Conservation (phyloP, 2,329 filamentous ascomycete genomes). For the Dactylonectria estremocensis region DNA sequence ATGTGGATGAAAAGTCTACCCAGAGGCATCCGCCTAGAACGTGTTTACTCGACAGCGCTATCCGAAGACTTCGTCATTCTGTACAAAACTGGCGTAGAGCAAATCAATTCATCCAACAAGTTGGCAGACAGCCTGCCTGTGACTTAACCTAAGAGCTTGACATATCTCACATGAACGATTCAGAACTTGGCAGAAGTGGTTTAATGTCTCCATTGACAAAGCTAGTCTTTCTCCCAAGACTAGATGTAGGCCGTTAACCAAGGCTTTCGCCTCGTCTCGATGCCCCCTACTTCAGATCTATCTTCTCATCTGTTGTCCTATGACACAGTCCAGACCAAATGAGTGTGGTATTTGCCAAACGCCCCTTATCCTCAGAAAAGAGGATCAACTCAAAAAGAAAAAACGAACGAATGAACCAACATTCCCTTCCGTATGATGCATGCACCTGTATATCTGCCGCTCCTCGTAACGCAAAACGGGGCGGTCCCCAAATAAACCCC, state of each 20-base stretch:
- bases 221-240: conserved; percentile 27
- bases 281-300: conserved; percentile 38
- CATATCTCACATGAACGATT: not conserved
- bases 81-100: too few relatives aligned
- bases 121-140: too few relatives aligned
- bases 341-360: conserved; percentile 48
- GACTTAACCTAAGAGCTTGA: too few relatives aligned
- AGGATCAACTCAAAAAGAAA: conserved; percentile 30
- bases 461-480: conserved; percentile 43
- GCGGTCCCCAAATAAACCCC: conserved; percentile 33
- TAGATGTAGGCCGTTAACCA: conserved; percentile 13
- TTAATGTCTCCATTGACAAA: conserved; percentile 57
- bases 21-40: not conserved
- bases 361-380: conserved; percentile 39
- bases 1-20: not conserved
- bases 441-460: conserved; percentile 40
- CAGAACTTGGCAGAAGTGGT: conserved; percentile 19
- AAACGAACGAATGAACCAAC: conserved; percentile 31
- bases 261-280: conserved; percentile 16
- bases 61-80: too few relatives aligned
- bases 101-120: too few relatives aligned
- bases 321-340: conserved; percentile 34
- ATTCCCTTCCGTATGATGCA: conserved; percentile 32
- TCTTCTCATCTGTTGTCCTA: conserved; percentile 32
- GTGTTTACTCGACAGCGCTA: not conserved